phyloP scores from a whole-genome alignment of 371 early-diverging fungal species.

The Zychaea mexicana region DNA sequence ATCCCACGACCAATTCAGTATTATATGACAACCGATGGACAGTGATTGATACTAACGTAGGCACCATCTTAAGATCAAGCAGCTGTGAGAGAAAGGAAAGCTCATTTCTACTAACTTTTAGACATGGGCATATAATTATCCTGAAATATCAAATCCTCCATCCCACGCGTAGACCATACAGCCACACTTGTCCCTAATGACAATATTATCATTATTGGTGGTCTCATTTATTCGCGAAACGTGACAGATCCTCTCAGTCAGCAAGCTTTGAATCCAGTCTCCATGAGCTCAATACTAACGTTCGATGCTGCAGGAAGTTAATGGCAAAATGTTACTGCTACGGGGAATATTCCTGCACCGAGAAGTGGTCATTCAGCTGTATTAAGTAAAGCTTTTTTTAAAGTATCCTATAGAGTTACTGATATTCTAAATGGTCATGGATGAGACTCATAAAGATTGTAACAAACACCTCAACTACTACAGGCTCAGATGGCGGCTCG shows the following conservation, averaged over 20 bases:
- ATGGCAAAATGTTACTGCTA: conserved; percentile 41
- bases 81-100: neutral
- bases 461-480: neutral
- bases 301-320: conserved; percentile 30
- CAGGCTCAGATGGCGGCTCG: neutral
- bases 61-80: conserved; percentile 12
- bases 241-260: conserved; percentile 31
- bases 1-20: neutral
- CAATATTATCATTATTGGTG: conserved; percentile 29
- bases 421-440: too few relatives aligned
- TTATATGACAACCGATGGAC: conserved; percentile 30
- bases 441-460: too few relatives aligned
- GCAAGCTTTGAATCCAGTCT: conserved; percentile 35
- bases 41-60: conserved; percentile 33
- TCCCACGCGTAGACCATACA: conserved; percentile 20
- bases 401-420: too few relatives aligned
- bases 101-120: neutral
- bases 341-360: conserved; percentile 49
- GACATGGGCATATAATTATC: conserved; percentile 16
- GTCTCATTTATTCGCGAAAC: conserved; percentile 20
- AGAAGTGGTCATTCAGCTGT: conserved; percentile 45
- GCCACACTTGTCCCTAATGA: conserved; percentile 29
- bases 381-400: conserved; percentile 21
- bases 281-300: conserved; percentile 36
- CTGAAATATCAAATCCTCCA: conserved; percentile 9